Base-by-base conservation (phyloP, 768 basidiomycete species). In the Rhodocollybia butyracea region DNA sequence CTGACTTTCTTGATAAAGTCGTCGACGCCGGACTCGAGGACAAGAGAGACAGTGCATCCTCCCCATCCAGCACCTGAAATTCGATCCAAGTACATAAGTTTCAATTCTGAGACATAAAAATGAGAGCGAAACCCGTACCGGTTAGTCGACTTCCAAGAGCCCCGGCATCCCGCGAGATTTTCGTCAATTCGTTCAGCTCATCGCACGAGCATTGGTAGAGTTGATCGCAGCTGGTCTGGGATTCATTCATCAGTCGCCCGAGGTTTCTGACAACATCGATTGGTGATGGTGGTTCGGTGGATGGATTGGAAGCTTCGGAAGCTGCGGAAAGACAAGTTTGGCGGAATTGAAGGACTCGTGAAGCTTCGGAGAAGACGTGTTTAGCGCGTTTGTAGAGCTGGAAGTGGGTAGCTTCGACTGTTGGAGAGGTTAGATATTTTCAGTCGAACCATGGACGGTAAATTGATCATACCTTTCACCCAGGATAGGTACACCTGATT, bases 141-240 rank as follows among this genome's bases (percentile, higher is more conserved):
- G 94, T 95, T n/a, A 94, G 74, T 24, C 93, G 80, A 60, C 85
- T 86, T 5, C 93, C 94, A 60, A 84, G 80, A 3, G 91, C 90
- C 15, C 93, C 93, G 1, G 86, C 82, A 17, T 80, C 73, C 46
- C 78, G 72, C 8, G 89, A 87, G 21, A 95, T 69, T 38, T 61
- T 65, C 2, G 83, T 82, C 8, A 95, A 77, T 62, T 82, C 71
- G 64, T 96, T 82, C 17, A 94, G 71, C 70, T 95, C 90, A 1
- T 82, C 78, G 64, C 88, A 89, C 7, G 89, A 89, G 70, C 89
- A 93, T 58, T 94, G 85, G 64, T 79, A 95, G 8, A 88, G 67
- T 40, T 76, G 67, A 31, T 80, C 63, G 67, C 92, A 94, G 63
- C 84, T 86, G 42, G 70, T 70, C 65, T 93, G 91, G 17, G 86